Conservation (phyloP, 2,329 filamentous ascomycete species). For the Orbilia quercus region DNA sequence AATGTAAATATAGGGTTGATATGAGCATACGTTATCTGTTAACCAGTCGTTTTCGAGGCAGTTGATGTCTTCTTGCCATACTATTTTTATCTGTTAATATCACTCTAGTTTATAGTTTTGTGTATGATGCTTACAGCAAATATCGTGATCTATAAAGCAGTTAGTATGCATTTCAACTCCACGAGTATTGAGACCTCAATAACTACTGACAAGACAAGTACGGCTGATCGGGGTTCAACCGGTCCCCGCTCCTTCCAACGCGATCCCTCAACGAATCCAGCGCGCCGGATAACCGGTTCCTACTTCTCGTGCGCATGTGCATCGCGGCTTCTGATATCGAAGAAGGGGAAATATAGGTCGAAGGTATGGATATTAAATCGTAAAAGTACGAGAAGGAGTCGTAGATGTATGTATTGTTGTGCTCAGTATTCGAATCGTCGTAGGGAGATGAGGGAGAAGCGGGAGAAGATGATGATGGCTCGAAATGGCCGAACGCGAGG, state of each 20-base stretch:
- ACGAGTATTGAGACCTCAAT: background rate
- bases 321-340: conserved; percentile 34
- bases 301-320: conserved; percentile 44
- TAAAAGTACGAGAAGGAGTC: conserved; percentile 47
- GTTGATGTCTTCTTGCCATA: conserved; percentile 89
- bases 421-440: no score
- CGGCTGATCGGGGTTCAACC: conserved; percentile 70
- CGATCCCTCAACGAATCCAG: conserved; percentile 41
- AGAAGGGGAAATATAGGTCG: conserved; percentile 30
- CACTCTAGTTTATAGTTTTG: conserved; percentile 52
- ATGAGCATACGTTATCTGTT: conserved; percentile 83
- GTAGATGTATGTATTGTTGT: conserved; percentile 26
- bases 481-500: conserved; percentile 48
- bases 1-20: conserved; percentile 27
- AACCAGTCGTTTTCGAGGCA: conserved; percentile 93
- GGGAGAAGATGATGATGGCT: conserved; percentile 9
- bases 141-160: conserved; percentile 70
- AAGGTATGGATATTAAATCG: conserved; percentile 48
- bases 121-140: conserved; percentile 67
- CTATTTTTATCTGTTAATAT: conserved; percentile 64
- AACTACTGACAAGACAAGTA: conserved; percentile 75
- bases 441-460: conserved; percentile 4
- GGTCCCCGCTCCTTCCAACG: conserved; percentile 37
- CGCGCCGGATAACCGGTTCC: conserved; percentile 37
- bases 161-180: conserved; percentile 8